These are phyloP conservation scores for Erodium trifolium DNA, from an alignment of 441 rosid species.

Conservation along the genomic window DNA sequence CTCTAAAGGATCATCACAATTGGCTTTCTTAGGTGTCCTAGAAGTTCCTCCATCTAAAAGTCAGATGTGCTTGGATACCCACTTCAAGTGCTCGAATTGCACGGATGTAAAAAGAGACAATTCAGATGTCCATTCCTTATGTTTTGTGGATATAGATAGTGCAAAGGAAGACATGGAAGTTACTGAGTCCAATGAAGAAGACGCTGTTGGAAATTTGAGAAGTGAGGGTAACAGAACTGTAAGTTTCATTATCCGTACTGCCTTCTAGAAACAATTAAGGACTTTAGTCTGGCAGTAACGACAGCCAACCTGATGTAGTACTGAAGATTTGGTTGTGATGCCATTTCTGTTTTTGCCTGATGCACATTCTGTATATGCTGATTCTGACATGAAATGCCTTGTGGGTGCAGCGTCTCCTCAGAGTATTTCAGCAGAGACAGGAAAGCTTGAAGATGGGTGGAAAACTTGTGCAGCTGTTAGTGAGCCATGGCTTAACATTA, in stretches of 20 bases:
- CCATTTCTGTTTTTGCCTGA: constrained; percentile 14
- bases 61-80: too few relatives aligned
- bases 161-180: constrained; percentile 42
- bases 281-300: constrained; percentile 6
- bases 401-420: constrained; percentile 31
- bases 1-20: constrained; percentile 38
- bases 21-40: constrained; percentile 54
- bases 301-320: not conserved
- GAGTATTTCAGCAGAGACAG: constrained; percentile 61
- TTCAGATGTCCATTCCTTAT: constrained; percentile 49
- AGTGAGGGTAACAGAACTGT: constrained; percentile 33
- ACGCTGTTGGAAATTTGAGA: constrained; percentile 27
- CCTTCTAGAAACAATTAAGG: not conserved
- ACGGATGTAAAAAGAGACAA: constrained; percentile 45
- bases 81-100: constrained; percentile 35
- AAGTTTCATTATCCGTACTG: constrained; percentile 20
- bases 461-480: constrained; percentile 24
- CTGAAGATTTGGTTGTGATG: not conserved
- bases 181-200: constrained; percentile 29
- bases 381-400: constrained; percentile 14
- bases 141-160: constrained; percentile 56
- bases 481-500: constrained; percentile 22
- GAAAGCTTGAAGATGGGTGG: constrained; percentile 61
- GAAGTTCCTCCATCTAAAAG: constrained; percentile 34
- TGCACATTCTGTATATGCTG: not conserved